Conservation (phyloP, 2,329 filamentous ascomycete species). For the Boeremia exigua region DNA sequence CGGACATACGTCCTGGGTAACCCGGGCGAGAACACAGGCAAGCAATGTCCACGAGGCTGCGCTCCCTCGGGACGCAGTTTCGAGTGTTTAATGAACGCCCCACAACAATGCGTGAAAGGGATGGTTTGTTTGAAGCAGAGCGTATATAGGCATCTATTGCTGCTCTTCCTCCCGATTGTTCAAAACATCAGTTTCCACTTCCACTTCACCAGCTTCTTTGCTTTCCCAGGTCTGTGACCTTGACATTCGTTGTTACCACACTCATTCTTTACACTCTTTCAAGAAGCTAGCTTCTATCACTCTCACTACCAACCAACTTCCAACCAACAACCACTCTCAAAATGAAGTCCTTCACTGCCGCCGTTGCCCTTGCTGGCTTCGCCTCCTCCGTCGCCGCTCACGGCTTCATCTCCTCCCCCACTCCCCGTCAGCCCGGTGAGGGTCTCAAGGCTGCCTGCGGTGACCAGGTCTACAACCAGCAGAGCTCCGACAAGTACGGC, state of each 20-base stretch:
- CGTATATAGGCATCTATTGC: constrained; percentile 29
- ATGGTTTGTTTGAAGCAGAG: constrained; percentile 11
- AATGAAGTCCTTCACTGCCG: constrained; percentile 54
- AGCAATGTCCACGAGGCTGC: constrained; percentile 29
- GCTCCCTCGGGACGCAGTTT: constrained; percentile 33
- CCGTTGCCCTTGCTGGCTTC: constrained; percentile 52
- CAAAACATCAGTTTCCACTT: constrained; percentile 33
- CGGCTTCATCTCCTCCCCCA: constrained; percentile 59
- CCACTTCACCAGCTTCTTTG: constrained; percentile 35
- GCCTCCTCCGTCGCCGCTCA: constrained; percentile 58
- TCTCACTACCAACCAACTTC: constrained; percentile 28
- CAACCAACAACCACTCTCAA: constrained; percentile 28
- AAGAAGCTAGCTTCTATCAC: constrained; percentile 43
- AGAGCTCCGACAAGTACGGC: constrained; percentile 61
- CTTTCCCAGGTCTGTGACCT: constrained; percentile 45
- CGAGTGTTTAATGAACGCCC: constrained; percentile 46
- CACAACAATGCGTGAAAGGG: constrained; percentile 26
- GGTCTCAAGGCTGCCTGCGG: constrained; percentile 62
- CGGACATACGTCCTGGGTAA: constrained; percentile 19
- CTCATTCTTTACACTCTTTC: constrained; percentile 41
- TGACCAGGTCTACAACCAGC: constrained; percentile 60
- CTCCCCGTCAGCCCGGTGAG: constrained; percentile 57
- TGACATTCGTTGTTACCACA: constrained; percentile 46
- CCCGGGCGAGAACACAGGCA: constrained; percentile 26
- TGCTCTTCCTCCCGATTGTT: constrained; percentile 6